phyloP scores from a whole-genome alignment of 176 grass and related monocot genomes.

The Triticum monococcum region DNA sequence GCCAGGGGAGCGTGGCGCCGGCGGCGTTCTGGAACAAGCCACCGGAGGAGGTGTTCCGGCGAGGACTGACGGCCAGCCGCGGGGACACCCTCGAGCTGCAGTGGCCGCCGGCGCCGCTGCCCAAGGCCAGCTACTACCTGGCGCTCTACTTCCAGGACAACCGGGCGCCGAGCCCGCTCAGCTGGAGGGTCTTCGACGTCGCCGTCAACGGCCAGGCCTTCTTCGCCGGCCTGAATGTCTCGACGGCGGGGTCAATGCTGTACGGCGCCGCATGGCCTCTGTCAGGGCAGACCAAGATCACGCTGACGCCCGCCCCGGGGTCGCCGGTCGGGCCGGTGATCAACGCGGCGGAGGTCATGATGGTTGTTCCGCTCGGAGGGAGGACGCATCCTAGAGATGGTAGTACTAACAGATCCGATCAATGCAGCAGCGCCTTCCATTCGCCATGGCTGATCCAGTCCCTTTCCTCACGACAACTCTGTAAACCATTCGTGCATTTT shows the following conservation, averaged over 20 bases:
- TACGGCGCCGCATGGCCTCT: constrained; percentile 56
- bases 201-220: constrained; percentile 61
- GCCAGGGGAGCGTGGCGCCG: constrained; percentile 46
- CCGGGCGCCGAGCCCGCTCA: constrained; percentile 52
- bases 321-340: constrained; percentile 84
- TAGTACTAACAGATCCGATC: constrained; percentile 1
- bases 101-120: constrained; percentile 65
- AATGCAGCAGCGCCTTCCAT: neutral
- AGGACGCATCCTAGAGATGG: constrained; percentile 92
- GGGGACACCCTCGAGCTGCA: constrained; percentile 50
- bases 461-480: neutral
- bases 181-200: constrained; percentile 82
- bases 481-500: neutral
- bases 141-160: constrained; percentile 93
- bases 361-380: constrained; percentile 68
- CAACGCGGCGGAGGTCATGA: constrained; percentile 79
- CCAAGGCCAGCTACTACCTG: constrained; percentile 73
- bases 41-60: constrained; percentile 51
- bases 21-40: constrained; percentile 83
- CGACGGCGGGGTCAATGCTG: constrained; percentile 60
- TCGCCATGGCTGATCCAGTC: neutral
- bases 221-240: constrained; percentile 74
- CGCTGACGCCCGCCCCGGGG: constrained; percentile 44
- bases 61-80: constrained; percentile 46
- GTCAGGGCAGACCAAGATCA: constrained; percentile 64